Conservation (phyloP, 306 rosid genomes). For the Comarum palustre region DNA sequence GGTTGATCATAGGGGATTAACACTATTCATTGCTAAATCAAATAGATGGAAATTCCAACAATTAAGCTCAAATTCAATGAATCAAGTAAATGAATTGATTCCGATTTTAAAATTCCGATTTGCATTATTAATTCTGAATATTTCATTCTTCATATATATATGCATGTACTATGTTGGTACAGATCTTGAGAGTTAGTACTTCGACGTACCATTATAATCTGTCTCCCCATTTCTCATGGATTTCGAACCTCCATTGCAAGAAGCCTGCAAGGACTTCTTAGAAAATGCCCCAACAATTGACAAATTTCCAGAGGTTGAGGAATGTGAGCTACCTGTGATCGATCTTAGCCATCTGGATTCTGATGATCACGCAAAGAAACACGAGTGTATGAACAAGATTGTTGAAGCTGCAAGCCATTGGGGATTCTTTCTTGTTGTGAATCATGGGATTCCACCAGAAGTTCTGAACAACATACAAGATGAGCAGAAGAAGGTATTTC, state of each 20-base stretch:
- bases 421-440: conserved; percentile 73
- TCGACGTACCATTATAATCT: not conserved
- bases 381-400: conserved; percentile 47
- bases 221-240: conserved; percentile 37
- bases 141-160: too few species aligned
- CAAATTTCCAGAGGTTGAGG: conserved; percentile 19
- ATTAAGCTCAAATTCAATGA: not conserved
- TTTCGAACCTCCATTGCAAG: conserved; percentile 61
- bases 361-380: conserved; percentile 27
- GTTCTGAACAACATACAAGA: conserved; percentile 30
- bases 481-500: conserved; percentile 49
- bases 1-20: too few species aligned
- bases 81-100: not conserved
- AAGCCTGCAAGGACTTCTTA: conserved; percentile 34
- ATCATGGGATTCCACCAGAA: conserved; percentile 58
- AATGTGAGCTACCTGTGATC: conserved; percentile 51
- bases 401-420: conserved; percentile 49
- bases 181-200: not conserved
- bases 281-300: conserved; percentile 12
- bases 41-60: not conserved
- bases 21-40: not conserved
- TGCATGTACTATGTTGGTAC: too few species aligned
- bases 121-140: not conserved
- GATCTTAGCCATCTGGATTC: conserved; percentile 41
- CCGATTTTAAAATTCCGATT: not conserved